Evolutionary conservation across 495 filamentous ascomycete species (phyloP).

Genomic region (Friedmanniomyces simplex): DNA sequence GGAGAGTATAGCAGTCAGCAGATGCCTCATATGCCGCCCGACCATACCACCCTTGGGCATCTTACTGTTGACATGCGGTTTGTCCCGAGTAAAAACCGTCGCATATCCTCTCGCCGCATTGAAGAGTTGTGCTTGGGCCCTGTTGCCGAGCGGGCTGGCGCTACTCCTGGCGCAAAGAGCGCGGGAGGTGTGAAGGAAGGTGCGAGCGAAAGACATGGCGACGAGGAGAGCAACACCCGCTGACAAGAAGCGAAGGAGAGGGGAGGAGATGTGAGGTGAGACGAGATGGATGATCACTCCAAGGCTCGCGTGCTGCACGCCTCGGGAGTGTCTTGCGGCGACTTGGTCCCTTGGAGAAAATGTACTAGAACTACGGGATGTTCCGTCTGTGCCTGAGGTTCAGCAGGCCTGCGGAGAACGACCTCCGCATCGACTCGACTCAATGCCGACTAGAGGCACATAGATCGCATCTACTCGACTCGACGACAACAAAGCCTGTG

Average conservation of each 20-base stretch:
- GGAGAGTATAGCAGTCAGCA: conserved; percentile 41
- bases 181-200: conserved; percentile 32
- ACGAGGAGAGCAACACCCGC: conserved; percentile 24
- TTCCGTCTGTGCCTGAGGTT: no score
- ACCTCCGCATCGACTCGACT: no score
- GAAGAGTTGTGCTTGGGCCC: conserved; percentile 48
- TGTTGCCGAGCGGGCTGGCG: conserved; percentile 40
- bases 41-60: no score
- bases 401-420: no score
- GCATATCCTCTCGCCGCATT: conserved; percentile 56
- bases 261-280: conserved; percentile 15
- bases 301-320: background rate
- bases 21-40: background rate
- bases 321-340: background rate
- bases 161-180: conserved; percentile 26
- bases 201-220: conserved; percentile 40
- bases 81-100: conserved; percentile 73
- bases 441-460: no score
- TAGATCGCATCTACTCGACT: no score
- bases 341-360: no score
- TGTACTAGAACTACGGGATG: no score
- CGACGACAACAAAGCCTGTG: no score
- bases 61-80: no score
- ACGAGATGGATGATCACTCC: conserved; percentile 3
- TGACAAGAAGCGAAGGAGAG: background rate